phyloP scores from a whole-genome alignment of 1,284 basidiomycete species.

The Boletus semigastroideus region DNA sequence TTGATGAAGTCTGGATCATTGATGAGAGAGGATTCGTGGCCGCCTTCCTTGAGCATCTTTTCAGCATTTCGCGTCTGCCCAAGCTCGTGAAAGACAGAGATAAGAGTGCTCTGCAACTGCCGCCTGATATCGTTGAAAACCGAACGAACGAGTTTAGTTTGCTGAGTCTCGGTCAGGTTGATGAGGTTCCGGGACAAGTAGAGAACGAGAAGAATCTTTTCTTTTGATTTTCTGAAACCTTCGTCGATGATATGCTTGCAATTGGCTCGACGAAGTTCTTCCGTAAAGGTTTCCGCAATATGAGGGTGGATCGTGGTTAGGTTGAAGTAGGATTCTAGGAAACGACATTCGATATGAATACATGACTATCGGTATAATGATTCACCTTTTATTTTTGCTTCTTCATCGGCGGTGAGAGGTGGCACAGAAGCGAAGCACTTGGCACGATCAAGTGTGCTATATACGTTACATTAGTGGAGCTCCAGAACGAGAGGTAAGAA shows the following conservation, averaged over 20 bases:
- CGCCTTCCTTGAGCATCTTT: conserved; percentile 25
- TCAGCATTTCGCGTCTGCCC: conserved; percentile 18
- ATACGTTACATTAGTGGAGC: background rate
- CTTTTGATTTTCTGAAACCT: conserved; percentile 25
- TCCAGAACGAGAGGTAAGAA: background rate
- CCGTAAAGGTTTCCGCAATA: conserved; percentile 18
- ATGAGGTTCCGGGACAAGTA: conserved; percentile 19
- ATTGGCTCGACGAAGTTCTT: conserved; percentile 20
- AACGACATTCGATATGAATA: background rate
- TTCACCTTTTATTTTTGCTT: conserved; percentile 15
- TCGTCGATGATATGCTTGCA: conserved; percentile 22
- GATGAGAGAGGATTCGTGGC: conserved; percentile 14
- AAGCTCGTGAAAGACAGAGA: conserved; percentile 15
- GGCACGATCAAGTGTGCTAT: conserved; percentile 23
- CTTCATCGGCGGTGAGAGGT: conserved; percentile 17
- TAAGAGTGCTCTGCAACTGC: conserved; percentile 14
- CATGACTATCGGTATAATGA: background rate
- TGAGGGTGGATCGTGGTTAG: conserved; percentile 16
- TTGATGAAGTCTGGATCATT: conserved; percentile 34
- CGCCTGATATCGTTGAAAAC: conserved; percentile 14
- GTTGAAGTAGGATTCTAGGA: conserved; percentile 19
- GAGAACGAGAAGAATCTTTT: conserved; percentile 23
- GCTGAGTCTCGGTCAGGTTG: conserved; percentile 15
- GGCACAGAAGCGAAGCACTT: conserved; percentile 16
- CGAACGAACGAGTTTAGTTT: conserved; percentile 12